Percentiles rank a stretch among this genome's conserved stretches.
Evolutionary conservation across 495 filamentous ascomycete species (phyloP).

Genomic region (Hypoxylon lenormandii): DNA sequence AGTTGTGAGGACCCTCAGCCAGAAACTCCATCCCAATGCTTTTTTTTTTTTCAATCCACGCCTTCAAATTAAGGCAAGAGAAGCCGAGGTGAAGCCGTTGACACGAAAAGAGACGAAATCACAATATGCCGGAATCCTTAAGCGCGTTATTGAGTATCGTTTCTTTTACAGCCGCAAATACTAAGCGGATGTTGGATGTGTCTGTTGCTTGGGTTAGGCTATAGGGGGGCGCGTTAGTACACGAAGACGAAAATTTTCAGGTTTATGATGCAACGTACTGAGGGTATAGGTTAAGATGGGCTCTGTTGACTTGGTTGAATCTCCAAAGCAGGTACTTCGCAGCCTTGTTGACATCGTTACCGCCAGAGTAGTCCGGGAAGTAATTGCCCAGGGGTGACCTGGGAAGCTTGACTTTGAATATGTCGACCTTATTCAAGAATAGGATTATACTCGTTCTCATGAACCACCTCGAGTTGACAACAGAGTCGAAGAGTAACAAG

Average conservation of each 20-base stretch:
- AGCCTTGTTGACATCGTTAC: slow-evolving; percentile 95
- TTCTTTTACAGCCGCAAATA: slow-evolving; percentile 98
- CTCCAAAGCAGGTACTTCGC: slow-evolving; percentile 98
- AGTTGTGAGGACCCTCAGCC: slow-evolving; percentile 38
- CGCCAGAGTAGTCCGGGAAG: slow-evolving; percentile 97
- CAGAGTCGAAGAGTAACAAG: slow-evolving; percentile 95
- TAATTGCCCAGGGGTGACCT: slow-evolving; percentile 90
- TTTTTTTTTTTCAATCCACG: slow-evolving; percentile 36
- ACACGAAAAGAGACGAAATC: slow-evolving; percentile 52
- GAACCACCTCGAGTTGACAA: slow-evolving; percentile 99
- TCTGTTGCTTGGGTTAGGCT: slow-evolving; percentile 98
- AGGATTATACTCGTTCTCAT: slow-evolving; percentile 98
- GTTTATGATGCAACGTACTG: slow-evolving; percentile 73
- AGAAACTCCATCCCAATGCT: slow-evolving; percentile 52
- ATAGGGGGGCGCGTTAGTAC: slow-evolving; percentile 51
- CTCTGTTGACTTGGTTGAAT: slow-evolving; percentile 97
- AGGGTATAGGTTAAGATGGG: slow-evolving; percentile 94
- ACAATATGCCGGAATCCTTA: slow-evolving; percentile 97
- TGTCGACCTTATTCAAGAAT: slow-evolving; percentile 97
- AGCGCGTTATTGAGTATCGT: slow-evolving; percentile 98
- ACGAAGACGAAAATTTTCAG: neutral
- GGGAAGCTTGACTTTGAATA: slow-evolving; percentile 93
- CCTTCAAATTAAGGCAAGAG: slow-evolving; percentile 25
- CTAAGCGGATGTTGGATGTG: slow-evolving; percentile 95
- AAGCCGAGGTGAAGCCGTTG: slow-evolving; percentile 2